Percentiles rank a stretch among this genome's conserved stretches.
These are phyloP conservation scores for Ophiocordyceps camponoti-floridani DNA, from an alignment of 2,329 filamentous ascomycete species.

Conservation along the genomic window DNA sequence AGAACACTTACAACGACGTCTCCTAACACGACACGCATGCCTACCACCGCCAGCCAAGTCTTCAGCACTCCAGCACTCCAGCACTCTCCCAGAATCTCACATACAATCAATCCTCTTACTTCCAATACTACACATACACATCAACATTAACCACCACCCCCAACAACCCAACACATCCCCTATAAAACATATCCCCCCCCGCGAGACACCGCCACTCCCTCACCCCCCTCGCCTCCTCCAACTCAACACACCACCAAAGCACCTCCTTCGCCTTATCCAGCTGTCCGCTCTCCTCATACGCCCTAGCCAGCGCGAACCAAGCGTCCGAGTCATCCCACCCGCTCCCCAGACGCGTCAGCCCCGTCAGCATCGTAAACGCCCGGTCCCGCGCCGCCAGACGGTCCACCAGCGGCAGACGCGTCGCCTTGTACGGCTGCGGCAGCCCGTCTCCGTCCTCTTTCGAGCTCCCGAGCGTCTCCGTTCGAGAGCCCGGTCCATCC, in stretches of 20 bases:
- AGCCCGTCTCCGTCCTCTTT: conserved; percentile 18
- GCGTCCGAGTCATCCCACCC: conserved; percentile 90
- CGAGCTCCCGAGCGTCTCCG: not conserved
- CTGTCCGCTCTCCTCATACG: conserved; percentile 76
- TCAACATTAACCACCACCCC: not conserved
- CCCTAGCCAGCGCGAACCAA: conserved; percentile 76
- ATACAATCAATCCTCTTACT: no score
- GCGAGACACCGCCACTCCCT: conserved; percentile 61
- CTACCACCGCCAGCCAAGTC: no score
- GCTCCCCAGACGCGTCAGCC: conserved; percentile 65
- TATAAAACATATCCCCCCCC: conserved; percentile 44
- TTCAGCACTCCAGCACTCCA: no score
- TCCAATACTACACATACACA: not conserved
- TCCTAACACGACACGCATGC: no score
- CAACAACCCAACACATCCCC: not conserved
- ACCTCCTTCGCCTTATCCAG: conserved; percentile 78
- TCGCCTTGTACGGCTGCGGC: conserved; percentile 34
- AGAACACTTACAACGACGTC: no score
- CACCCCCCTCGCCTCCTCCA: conserved; percentile 71
- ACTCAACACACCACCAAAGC: conserved; percentile 92
- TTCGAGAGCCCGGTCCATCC: not conserved
- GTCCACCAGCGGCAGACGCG: conserved; percentile 54
- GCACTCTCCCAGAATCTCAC: no score
- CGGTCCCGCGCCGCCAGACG: conserved; percentile 80
- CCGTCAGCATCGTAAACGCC: conserved; percentile 66